phyloP scores from a whole-genome alignment of 2,329 filamentous ascomycete genomes.

The Nothopassalora personata region DNA sequence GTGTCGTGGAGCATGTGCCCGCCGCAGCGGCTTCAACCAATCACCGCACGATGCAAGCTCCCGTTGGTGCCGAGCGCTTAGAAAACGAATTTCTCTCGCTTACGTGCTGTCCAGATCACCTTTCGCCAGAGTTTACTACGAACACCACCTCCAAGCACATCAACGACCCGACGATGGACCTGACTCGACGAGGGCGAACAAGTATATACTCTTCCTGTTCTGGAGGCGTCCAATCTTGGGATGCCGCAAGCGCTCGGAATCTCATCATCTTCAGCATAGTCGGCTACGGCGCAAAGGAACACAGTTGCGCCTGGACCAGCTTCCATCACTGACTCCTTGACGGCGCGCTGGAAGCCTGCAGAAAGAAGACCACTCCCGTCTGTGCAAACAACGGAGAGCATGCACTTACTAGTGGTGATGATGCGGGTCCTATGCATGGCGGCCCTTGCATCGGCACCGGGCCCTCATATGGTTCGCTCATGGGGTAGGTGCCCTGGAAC shows the following conservation, averaged over 20 bases:
- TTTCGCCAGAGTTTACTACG: neutral
- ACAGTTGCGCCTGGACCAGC: neutral
- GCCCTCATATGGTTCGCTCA: neutral
- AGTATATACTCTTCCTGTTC: neutral
- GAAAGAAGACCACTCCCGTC: neutral
- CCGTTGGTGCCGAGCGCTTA: neutral
- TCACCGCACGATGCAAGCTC: neutral
- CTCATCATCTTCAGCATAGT: neutral
- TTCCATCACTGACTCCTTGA: neutral
- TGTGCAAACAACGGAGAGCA: neutral
- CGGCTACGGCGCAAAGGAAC: neutral
- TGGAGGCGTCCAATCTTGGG: conserved; percentile 1
- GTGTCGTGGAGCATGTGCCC: neutral
- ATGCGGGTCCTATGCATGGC: conserved; percentile 7
- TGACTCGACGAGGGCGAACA: too few species aligned
- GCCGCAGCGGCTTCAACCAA: neutral
- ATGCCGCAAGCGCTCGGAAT: neutral
- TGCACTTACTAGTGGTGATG: conserved; percentile 4
- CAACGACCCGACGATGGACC: too few species aligned
- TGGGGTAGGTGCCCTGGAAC: conserved; percentile 5
- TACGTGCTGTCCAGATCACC: neutral
- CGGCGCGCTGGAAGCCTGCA: neutral
- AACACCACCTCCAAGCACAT: too few species aligned
- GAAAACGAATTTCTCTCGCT: neutral
- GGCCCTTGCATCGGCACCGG: conserved; percentile 10